Conservation (phyloP, 2,329 filamentous ascomycete species). For the Colletotrichum sp. region DNA sequence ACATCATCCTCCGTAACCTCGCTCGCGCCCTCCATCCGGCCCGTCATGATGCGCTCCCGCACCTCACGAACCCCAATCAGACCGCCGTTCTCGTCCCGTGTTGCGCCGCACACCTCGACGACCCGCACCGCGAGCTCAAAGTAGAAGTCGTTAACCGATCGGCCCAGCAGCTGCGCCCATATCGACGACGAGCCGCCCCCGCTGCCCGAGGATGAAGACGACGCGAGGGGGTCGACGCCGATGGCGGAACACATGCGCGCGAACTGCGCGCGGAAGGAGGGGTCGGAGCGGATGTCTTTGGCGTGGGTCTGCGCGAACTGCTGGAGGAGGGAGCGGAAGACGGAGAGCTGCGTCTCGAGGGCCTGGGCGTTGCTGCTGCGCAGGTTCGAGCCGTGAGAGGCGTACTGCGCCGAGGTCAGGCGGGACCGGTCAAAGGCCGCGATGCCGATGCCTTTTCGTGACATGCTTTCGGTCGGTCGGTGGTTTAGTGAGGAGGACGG, state of each 20-base stretch:
- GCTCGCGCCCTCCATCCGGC: conserved; percentile 76
- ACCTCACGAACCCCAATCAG: conserved; percentile 86
- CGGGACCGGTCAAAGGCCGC: conserved; percentile 87
- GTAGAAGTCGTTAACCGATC: conserved; percentile 96
- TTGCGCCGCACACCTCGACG: conserved; percentile 89
- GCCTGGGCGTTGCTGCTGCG: conserved; percentile 84
- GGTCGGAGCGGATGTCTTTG: conserved; percentile 94
- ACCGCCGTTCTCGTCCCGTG: conserved; percentile 89
- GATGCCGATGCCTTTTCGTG: conserved; percentile 85
- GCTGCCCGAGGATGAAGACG: conserved; percentile 39
- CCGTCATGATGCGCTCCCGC: conserved; percentile 74
- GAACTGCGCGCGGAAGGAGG: conserved; percentile 94
- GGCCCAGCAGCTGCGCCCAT: conserved; percentile 91
- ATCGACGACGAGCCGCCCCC: conserved; percentile 67
- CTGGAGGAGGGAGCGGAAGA: conserved; percentile 94
- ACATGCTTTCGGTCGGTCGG: conserved; percentile 48
- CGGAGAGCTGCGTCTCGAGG: conserved; percentile 89
- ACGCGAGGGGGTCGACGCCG: conserved; percentile 89
- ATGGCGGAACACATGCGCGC: conserved; percentile 98
- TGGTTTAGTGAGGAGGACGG: background rate
- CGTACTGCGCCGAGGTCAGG: conserved; percentile 87
- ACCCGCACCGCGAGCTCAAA: conserved; percentile 96
- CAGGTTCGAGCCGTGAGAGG: conserved; percentile 86
- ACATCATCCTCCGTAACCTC: conserved; percentile 93
- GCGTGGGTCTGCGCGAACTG: conserved; percentile 95